These are phyloP conservation scores for Dendrobium huoshanense DNA, from an alignment of 106 monocot genomes.

Conservation along the genomic window DNA sequence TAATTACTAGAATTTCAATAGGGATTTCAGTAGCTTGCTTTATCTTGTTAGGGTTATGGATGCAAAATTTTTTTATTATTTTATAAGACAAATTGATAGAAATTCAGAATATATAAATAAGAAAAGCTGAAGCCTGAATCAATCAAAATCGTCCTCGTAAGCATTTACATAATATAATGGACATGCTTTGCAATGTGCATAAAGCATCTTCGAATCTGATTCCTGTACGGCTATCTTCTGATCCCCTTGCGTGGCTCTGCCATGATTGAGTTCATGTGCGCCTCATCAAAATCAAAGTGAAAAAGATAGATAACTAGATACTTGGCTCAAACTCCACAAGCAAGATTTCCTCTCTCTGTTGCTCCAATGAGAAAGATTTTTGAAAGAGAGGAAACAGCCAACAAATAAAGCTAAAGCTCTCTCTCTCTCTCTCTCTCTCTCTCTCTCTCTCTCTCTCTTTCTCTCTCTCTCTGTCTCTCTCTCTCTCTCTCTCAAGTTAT, in stretches of 20 bases:
- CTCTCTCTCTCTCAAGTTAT: not conserved
- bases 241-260: not conserved
- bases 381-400: too few species aligned
- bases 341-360: too few species aligned
- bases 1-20: too few species aligned
- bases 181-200: not conserved
- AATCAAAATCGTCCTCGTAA: not conserved
- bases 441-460: not conserved
- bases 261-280: not conserved
- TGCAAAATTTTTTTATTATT: too few species aligned
- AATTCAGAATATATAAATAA: not conserved
- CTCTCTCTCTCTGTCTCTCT: constrained; percentile 4
- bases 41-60: too few species aligned
- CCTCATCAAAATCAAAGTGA: not conserved
- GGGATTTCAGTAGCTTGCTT: too few species aligned
- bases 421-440: too few species aligned
- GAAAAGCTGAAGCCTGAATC: not conserved
- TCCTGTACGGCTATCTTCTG: constrained; percentile 1
- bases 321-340: too few species aligned
- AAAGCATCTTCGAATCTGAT: constrained; percentile 1
- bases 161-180: not conserved
- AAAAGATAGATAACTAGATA: too few species aligned
- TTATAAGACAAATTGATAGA: too few species aligned
- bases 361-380: too few species aligned
- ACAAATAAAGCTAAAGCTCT: too few species aligned